Evolutionary conservation across 768 basidiomycete species (phyloP).

Genomic region (Coprinopsis cinerea): DNA sequence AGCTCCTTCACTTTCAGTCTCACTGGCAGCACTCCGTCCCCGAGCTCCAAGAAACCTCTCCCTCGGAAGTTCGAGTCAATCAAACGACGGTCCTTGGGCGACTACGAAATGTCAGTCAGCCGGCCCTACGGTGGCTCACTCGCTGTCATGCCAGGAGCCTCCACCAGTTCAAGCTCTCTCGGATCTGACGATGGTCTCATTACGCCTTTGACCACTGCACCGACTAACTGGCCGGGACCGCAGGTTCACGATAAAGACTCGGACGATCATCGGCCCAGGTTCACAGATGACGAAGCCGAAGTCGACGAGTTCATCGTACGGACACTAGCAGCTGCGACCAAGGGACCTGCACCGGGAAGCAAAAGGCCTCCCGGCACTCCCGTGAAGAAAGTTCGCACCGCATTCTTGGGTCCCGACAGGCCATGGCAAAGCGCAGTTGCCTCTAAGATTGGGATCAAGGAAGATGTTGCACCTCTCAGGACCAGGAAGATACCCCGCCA

Average conservation of each 20-base stretch:
- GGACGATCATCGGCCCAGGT: slow-evolving; percentile 27
- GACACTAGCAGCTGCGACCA: slow-evolving; percentile 55
- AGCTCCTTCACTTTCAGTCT: slow-evolving; percentile 55
- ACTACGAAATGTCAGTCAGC: slow-evolving; percentile 4
- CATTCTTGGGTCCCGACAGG: slow-evolving; percentile 49
- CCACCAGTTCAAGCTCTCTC: slow-evolving; percentile 58
- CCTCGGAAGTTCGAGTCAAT: slow-evolving; percentile 68
- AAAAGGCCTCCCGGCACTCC: slow-evolving; percentile 78
- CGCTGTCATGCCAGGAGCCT: slow-evolving; percentile 47
- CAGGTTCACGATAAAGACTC: slow-evolving; percentile 34
- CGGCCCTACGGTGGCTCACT: slow-evolving; percentile 18
- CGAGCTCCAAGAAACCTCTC: slow-evolving; percentile 38
- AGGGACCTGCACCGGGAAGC: slow-evolving; percentile 34
- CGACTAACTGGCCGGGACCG: slow-evolving; percentile 37
- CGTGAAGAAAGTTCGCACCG: slow-evolving; percentile 67
- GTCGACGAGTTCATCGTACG: slow-evolving; percentile 71
- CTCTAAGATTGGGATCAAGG: slow-evolving; percentile 52
- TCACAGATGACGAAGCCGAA: slow-evolving; percentile 27
- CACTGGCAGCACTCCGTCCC: slow-evolving; percentile 54
- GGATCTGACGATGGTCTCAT: slow-evolving; percentile 64
- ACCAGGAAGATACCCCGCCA: slow-evolving; percentile 52
- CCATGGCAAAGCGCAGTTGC: slow-evolving; percentile 83
- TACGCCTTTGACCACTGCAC: slow-evolving; percentile 58
- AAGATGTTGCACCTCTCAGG: slow-evolving; percentile 43
- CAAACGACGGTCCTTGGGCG: slow-evolving; percentile 25